Evolutionary conservation across 495 filamentous ascomycete genomes (phyloP), one percentile per base, ranked within the genome.

Genomic region (Penicillium goetzii): DNA sequence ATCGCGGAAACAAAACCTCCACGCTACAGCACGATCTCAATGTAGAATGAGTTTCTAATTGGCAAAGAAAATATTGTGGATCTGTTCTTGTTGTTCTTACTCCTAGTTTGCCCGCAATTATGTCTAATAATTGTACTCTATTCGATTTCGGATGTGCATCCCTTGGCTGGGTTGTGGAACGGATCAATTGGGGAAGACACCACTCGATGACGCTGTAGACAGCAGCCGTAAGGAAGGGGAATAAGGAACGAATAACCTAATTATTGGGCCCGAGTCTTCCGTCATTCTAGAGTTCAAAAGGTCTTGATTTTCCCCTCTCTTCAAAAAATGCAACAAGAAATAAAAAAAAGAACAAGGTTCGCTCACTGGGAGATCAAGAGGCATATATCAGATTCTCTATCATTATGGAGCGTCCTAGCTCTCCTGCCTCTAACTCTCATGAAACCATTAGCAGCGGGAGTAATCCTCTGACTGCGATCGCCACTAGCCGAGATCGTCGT

Each of bases 171-270:
- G 43, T 15, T 47, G 23, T 23, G 11, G 43, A 33, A 41, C 66
- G 63, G 63, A 54, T 58, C 59, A 61, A 65, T 57, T 60, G 57
- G 60, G 53, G 60, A 50, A 63, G 40, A 34, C 32, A 49, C 3
- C 51, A 60, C 28, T 63, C 57, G 50, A 66, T 69, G 66, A 69
- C 63, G 66, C 60, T 14, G 60, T 59, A 21, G 25, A 62, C 49
- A 41, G 36, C 52, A 21, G 5, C 28, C 17, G 34, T 6, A 34
- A 28, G 25, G 23, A 19, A 56, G 0, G 54, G 25, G 23, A 17
- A 43, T 26, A 30, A 43, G 34, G 23, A 41, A 56, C 10, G 17
- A 25, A 34, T 8, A 15, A 17, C 26, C 33, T 32, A 26, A 30
- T 9, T 12, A 45, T 34, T 43, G 33, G 15, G 36, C 36, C 36